Evolutionary conservation across 1,139 yeast genomes (phyloP), one percentile per base, ranked within the genome.

Genomic region (Arxiozyma telluris): DNA sequence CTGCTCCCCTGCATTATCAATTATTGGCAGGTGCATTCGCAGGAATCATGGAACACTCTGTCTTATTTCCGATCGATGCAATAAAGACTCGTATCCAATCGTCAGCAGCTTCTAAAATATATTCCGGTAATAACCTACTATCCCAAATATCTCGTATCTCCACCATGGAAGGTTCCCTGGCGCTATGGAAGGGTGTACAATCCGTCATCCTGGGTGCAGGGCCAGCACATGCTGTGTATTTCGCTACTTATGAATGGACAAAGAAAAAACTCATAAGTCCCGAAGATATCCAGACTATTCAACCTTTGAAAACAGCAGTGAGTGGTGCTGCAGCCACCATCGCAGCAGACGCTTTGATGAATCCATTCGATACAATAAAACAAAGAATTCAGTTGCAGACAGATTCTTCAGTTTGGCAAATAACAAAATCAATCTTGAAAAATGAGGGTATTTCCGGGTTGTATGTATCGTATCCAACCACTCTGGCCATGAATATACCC

Each of bases 151-250:
- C 89, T 23, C 79, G 79, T 62, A 90, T 93, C 55, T 78, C 90
- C 21, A 81, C 96, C 18, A 77, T 87, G n/a, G 98, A 93, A 70
- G 98, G 98, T 1, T 87, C 94, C 3, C 70, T 81, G 55, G 87
- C 96, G 1, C 78, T 91, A 48, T 93, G 98, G 96, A 78, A 96
- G 66, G 99, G 99, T 56, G 90, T 93, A 41, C 84, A 93, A 18
- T 87, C 96, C 1, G 96, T 94, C 59, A 83, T 91, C 12, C 69
- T 93, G 59, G 99, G 99, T 47, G 98, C 99, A n/a, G 99, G 98
- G 5, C 99, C 99, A 1, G 98, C 98, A 11, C 99, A 93, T 73
- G 98, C 98, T 1, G 87, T 94, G 18, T 94, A 94, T 72, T 93
- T 91, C 71, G 86, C 93, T n/a, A 96, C 95, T 8, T 94, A 91